Conservation (phyloP, 768 basidiomycete species). For the Cubamyces sp. region DNA sequence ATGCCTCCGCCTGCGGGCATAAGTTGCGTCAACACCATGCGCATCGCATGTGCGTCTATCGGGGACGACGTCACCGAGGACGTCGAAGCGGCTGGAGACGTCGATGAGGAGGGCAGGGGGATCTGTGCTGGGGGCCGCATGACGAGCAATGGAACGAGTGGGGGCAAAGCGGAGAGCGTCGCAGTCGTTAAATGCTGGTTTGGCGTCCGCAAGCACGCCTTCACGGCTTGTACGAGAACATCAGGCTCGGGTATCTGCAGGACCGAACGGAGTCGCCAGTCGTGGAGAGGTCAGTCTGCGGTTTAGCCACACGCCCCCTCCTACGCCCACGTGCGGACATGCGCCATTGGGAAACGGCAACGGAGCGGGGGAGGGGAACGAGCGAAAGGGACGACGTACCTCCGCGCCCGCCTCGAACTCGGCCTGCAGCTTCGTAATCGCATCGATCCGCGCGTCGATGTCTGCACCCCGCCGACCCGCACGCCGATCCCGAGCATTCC, state of each 20-base stretch:
- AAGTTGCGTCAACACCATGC: constrained; percentile 69
- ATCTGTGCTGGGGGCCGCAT: constrained; percentile 32
- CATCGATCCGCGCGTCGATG: constrained; percentile 81
- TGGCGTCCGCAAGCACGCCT: constrained; percentile 74
- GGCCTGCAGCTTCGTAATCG: constrained; percentile 74
- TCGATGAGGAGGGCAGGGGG: constrained; percentile 31
- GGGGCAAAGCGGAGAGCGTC: constrained; percentile 69
- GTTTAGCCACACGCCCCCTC: constrained; percentile 1
- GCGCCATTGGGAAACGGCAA: background rate
- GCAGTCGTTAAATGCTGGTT: constrained; percentile 85
- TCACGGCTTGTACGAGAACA: constrained; percentile 67
- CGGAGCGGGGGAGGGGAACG: background rate
- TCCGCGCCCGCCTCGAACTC: constrained; percentile 74
- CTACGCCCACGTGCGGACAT: background rate
- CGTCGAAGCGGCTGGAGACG: constrained; percentile 47
- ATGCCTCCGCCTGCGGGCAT: constrained; percentile 71
- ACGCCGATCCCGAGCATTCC: background rate
- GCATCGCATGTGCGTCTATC: constrained; percentile 61
- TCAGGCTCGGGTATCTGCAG: constrained; percentile 70
- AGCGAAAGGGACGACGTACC: constrained; percentile 44
- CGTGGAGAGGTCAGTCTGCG: background rate
- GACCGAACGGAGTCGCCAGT: background rate
- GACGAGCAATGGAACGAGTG: constrained; percentile 66
- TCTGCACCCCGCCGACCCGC: constrained; percentile 47
- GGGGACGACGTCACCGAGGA: constrained; percentile 54